Evolutionary conservation across 1,139 yeast genomes (phyloP), one percentile per base, ranked within the genome.

Genomic region (Candida gigantensis): DNA sequence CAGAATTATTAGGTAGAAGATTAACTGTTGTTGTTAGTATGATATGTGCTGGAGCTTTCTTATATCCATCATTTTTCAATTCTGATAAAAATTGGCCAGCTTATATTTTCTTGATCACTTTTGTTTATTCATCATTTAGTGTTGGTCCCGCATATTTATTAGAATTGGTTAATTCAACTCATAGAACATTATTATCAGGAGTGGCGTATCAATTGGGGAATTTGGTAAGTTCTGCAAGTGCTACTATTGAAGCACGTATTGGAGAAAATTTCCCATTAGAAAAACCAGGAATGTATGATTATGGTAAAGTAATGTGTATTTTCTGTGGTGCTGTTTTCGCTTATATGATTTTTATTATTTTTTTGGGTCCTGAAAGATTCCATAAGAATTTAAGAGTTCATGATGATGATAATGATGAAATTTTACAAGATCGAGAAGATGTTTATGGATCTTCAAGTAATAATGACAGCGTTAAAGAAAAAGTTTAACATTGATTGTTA

Each of bases 1-100:
- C 72, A 2, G 77, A 74, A 38, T 50, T 70, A 12, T 47, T 67
- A 7, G 81, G 81, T 6, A 59, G 79, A 46, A 57, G 81, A 41
- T 51, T 75, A 28, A 63, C 75, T 1, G 57, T 76, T 24, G 53
- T 65, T 7, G 39, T 55, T 9, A 57, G 65, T 24, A 51, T 55
- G 42, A n/a, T 58, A 4, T 45, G 60, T 39, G 58, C 62, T 15
- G 65, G 65, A 5, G 63, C 63, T 6, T 58, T 64, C 52, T 47
- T 64, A 17, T 66, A 66, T 41, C 71, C 71, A 9, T 51, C 62
- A 3, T 60, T 52, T 42, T 55, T 44, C 40, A 55, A 60, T 8
- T 54, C 57, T 4, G 53, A 62, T 21, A 57, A 71, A 26, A 42
- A 41, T 9, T 58, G 58, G 37, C 66, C 62, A 7, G 65, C 65